Conservation (phyloP, 352 stramenopile species). For the Plasmopara halstedii region DNA sequence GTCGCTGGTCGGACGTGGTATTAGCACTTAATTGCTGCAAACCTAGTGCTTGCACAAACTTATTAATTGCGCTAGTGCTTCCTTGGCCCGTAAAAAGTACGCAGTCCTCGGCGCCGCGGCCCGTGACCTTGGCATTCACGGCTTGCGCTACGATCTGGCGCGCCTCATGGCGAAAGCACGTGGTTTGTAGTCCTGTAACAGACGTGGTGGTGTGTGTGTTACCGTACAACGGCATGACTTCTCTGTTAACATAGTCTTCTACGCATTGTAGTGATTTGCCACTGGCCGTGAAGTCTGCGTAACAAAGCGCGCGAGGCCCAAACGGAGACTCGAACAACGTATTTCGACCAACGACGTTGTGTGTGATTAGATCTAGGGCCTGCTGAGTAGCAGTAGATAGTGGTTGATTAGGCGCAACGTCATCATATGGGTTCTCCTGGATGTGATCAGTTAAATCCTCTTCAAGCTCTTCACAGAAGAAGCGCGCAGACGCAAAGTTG, state of each 20-base stretch:
- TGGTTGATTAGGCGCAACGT: neutral
- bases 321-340: slow-evolving; percentile 62
- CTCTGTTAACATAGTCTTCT: slow-evolving; percentile 82
- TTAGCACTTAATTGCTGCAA: slow-evolving; percentile 25
- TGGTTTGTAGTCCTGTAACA: slow-evolving; percentile 74
- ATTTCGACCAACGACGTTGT: slow-evolving; percentile 39
- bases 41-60: slow-evolving; percentile 65
- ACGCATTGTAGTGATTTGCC: slow-evolving; percentile 82
- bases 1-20: slow-evolving; percentile 7
- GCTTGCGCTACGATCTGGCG: slow-evolving; percentile 90
- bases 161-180: slow-evolving; percentile 93
- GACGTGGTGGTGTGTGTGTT: slow-evolving; percentile 96
- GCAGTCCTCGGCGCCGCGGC: slow-evolving; percentile 86
- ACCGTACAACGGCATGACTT: slow-evolving; percentile 92
- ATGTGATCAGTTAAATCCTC: slow-evolving; percentile 48
- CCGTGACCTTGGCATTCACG: slow-evolving; percentile 86
- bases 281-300: slow-evolving; percentile 94
- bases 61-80: slow-evolving; percentile 77
- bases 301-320: slow-evolving; percentile 75
- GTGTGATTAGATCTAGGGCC: slow-evolving; percentile 27
- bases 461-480: slow-evolving; percentile 77
- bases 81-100: slow-evolving; percentile 93
- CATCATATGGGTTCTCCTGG: slow-evolving; percentile 4
- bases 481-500: slow-evolving; percentile 30
- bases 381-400: slow-evolving; percentile 13